A percentile compares a stretch with the other conserved stretches of the same genome.
Evolutionary conservation across 306 rosid genomes (phyloP).

Genomic region (Carpinus viminea): DNA sequence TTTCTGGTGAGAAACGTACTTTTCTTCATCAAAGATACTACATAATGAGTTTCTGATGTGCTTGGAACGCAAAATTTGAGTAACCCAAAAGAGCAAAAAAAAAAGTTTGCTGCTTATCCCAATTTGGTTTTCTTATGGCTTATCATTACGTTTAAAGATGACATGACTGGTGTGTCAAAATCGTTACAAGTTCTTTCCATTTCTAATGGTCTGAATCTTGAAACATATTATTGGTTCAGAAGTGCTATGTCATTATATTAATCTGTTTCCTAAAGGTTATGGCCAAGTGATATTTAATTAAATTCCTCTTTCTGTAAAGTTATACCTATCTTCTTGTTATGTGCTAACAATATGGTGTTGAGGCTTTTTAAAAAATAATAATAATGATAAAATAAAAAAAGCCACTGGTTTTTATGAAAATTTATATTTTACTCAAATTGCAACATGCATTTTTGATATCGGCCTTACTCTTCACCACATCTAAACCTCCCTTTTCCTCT

Average conservation of each 20-base stretch:
- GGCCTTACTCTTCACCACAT: not conserved
- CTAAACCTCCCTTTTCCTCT: not conserved
- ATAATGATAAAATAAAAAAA: too few relatives aligned
- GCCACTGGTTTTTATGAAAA: not conserved
- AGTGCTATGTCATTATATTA: not conserved
- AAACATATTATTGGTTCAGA: too few relatives aligned
- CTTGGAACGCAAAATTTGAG: not conserved
- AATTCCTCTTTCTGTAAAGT: not conserved
- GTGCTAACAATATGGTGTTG: not conserved
- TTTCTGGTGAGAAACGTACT: constrained; percentile 33
- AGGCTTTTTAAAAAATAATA: too few relatives aligned
- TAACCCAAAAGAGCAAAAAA: not conserved
- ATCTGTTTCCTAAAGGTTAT: not conserved
- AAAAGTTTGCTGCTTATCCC: not conserved
- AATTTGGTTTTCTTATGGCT: not conserved
- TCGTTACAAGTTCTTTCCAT: not conserved
- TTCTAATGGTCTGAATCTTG: not conserved
- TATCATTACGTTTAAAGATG: not conserved
- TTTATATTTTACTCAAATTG: not conserved
- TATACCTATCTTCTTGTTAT: not conserved
- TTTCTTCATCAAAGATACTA: not conserved
- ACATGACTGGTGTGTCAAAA: not conserved
- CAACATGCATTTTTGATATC: not conserved
- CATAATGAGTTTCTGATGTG: not conserved
- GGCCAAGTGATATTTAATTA: too few relatives aligned